Conservation (phyloP, 2,329 filamentous ascomycete genomes). For the Ascochyta koolunga region DNA sequence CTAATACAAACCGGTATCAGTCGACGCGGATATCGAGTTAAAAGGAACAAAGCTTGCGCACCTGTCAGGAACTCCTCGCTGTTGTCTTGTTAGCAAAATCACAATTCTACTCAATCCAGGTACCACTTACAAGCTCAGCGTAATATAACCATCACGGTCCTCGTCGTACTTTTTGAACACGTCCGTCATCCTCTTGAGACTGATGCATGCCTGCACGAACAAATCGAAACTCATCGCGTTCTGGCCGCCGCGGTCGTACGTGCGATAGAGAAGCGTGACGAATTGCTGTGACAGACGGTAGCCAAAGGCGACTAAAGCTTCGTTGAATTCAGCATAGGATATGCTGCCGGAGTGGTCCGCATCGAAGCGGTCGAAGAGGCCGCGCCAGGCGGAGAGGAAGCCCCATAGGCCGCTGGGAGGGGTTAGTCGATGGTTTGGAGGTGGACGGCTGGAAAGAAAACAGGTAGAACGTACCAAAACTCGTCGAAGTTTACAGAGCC, state of each 20-base stretch:
- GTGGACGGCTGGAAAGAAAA: neutral
- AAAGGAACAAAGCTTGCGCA: slow-evolving; percentile 61
- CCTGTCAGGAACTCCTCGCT: slow-evolving; percentile 62
- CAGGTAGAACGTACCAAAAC: slow-evolving; percentile 67
- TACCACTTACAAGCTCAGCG: slow-evolving; percentile 59
- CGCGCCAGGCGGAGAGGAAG: slow-evolving; percentile 92
- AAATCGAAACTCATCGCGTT: slow-evolving; percentile 76
- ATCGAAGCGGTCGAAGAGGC: slow-evolving; percentile 94
- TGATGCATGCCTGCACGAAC: slow-evolving; percentile 97
- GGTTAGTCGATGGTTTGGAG: slow-evolving; percentile 6
- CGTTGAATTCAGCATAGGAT: slow-evolving; percentile 82
- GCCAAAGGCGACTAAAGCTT: slow-evolving; percentile 88
- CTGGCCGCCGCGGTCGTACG: slow-evolving; percentile 69
- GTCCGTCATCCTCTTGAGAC: slow-evolving; percentile 97
- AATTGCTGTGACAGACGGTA: slow-evolving; percentile 83
- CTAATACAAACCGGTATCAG: slow-evolving; percentile 60
- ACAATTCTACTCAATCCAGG: neutral
- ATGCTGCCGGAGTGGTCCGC: slow-evolving; percentile 86
- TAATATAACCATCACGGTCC: slow-evolving; percentile 86
- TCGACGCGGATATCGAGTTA: slow-evolving; percentile 58
- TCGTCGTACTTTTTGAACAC: slow-evolving; percentile 99
- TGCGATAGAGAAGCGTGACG: slow-evolving; percentile 81
- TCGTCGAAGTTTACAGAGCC: slow-evolving; percentile 93
- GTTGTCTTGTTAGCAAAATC: neutral
- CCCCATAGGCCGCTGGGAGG: slow-evolving; percentile 78